Evolutionary conservation across 2,329 filamentous ascomycete species (phyloP), one percentile per base, ranked within the genome.

Genomic region (Lomentospora prolificans): DNA sequence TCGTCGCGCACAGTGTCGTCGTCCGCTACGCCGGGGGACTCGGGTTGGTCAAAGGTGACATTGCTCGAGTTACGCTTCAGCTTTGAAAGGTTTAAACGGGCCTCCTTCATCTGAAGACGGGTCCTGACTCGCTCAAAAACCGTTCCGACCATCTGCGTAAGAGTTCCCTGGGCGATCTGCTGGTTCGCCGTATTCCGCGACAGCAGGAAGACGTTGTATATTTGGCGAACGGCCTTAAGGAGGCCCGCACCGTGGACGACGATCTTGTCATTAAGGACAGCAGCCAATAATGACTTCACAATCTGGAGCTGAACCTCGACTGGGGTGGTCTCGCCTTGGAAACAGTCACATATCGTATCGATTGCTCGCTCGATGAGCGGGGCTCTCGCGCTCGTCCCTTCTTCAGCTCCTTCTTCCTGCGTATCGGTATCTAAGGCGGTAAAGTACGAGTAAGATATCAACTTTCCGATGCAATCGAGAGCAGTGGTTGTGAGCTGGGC

Each of bases 381-480:
- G 3, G 87, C 77, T 58, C 69, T 65, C 48, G 64, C 36, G 36
- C 14, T 17, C 5, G 6, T 19, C 2, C 22, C 44, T 14, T 25
- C 44, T 48, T 22, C 44, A 4, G 7, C 17, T 9, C 10, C 44
- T 76, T 72, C 61, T 75, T 69, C 56, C 70, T 60, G 64, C 57
- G 57, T 3, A 28, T 51, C 50, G 25, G 17, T 19, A 19, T 52
- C 53, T 17, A 56, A 33, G 52, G 89, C 82, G 51, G 92, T 92
- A 70, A 99, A 97, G 76, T 97, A 97, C 17, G 94, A 96, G 70
- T 96, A 99, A 65, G 92, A 96, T 68, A 97, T 97, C 60, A 99
- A 84, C 75, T 99, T 99, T 65, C 95, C 94, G 64, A 99, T 96
- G 72, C 92, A 97, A 72, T 99, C 94, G 65, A 99, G 82, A 5